Evolutionary conservation across 352 stramenopile species (phyloP).

Genomic region (Phytopythium helicoides): DNA sequence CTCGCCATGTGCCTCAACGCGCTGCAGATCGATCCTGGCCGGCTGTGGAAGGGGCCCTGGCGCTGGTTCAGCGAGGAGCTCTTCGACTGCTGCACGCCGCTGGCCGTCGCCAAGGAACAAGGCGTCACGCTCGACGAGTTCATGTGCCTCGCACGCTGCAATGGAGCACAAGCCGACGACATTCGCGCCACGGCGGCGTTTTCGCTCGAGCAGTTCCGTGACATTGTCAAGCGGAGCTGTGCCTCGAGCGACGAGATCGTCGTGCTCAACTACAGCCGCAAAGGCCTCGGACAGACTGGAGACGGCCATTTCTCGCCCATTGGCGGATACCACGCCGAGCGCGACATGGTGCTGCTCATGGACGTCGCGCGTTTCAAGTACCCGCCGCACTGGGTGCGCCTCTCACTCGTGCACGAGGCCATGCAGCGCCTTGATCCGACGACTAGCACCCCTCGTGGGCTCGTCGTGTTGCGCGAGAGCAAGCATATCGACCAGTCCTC

Average conservation of each 20-base stretch:
- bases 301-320: conserved; percentile 97
- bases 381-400: conserved; percentile 83
- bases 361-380: conserved; percentile 97
- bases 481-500: too few relatives aligned
- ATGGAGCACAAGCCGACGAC: conserved; percentile 45
- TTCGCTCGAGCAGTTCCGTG: conserved; percentile 49
- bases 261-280: conserved; percentile 91
- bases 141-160: conserved; percentile 62
- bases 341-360: conserved; percentile 94
- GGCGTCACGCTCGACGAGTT: conserved; percentile 76
- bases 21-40: conserved; percentile 68
- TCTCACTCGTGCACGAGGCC: conserved; percentile 46
- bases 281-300: conserved; percentile 92
- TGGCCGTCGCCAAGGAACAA: conserved; percentile 65
- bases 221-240: conserved; percentile 75
- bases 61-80: conserved; percentile 85
- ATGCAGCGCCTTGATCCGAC: conserved; percentile 51
- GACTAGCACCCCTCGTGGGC: conserved; percentile 37
- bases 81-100: conserved; percentile 76
- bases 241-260: conserved; percentile 79
- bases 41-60: conserved; percentile 78
- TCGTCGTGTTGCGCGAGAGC: conserved; percentile 41
- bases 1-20: conserved; percentile 83
- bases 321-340: conserved; percentile 90
- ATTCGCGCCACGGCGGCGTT: conserved; percentile 38